Conservation (phyloP, 192 early-diverging fungal species). For the Ambispora gerdemannii region DNA sequence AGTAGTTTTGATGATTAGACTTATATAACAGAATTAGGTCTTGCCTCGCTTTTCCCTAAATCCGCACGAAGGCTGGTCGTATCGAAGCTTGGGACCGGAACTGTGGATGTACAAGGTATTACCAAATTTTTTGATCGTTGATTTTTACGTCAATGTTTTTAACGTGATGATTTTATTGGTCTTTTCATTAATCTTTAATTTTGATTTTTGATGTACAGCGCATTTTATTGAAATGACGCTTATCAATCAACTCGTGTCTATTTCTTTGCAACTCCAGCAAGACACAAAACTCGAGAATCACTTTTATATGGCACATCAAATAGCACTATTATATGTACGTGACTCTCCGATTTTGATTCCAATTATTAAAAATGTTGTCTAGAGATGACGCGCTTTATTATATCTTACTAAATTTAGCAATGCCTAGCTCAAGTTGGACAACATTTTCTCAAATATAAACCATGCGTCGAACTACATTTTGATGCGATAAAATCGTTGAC, state of each 20-base stretch:
- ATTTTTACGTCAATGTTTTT: neutral
- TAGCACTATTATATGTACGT: conserved; percentile 53
- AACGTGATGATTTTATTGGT: neutral
- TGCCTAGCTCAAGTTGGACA: conserved; percentile 45
- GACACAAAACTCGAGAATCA: conserved; percentile 49
- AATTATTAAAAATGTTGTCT: neutral
- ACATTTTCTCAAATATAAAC: conserved; percentile 44
- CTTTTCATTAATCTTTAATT: neutral
- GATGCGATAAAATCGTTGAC: conserved; percentile 38
- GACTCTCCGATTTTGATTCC: neutral
- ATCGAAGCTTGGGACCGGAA: conserved; percentile 27
- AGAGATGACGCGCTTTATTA: neutral
- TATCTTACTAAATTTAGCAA: conserved; percentile 33
- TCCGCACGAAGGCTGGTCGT: conserved; percentile 39
- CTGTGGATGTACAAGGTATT: neutral
- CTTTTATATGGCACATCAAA: conserved; percentile 55
- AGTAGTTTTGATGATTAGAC: conserved; percentile 22
- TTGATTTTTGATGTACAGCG: conserved; percentile 29
- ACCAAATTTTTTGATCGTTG: too few relatives aligned
- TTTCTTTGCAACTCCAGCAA: conserved; percentile 48
- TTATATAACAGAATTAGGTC: conserved; percentile 38
- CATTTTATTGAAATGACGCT: conserved; percentile 43
- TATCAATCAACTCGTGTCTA: conserved; percentile 49
- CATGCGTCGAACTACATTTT: conserved; percentile 44
- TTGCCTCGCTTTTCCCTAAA: conserved; percentile 42